Evolutionary conservation across 257 asterid species (phyloP), one percentile per base, ranked within the genome.

Genomic region (Solanum dulcamara): DNA sequence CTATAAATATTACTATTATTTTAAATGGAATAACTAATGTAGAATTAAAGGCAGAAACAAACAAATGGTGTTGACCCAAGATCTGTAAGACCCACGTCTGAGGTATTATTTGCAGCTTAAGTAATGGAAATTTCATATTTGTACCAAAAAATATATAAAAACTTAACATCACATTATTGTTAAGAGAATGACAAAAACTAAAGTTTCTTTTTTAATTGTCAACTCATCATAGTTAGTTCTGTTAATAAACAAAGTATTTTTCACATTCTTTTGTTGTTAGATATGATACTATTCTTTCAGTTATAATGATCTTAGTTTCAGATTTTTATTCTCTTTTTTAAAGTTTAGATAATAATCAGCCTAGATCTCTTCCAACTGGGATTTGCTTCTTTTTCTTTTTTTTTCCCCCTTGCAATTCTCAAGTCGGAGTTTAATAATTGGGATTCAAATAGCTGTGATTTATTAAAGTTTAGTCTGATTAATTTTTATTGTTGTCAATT

Each of bases 81-180:
- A 84, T 88, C 88, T 89, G 91, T 85, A 89, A 32, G 83, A 82
- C 88, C 91, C 92, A 91, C 89, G 93, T 87, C 91, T 90, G 86
- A 87, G 86, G 90, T 87, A 88, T 85, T 79, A 79, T 88, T 80
- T 88, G 90, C 82, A 84, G 84, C 85, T 85, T 84, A 89, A 88
- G 89, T 86, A 64, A 64, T 13, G 72, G 72, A 38, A 28, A 28
- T 28, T 28, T 64, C 68, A 60, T 8, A 60, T 60, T 60, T 60
- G 4, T 60, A 55, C 14, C 68, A 1, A 1, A 59, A 57, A 59
- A 10, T 17, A 10, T 0, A 1, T n/a, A 4, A 59, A n/a, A 59
- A 10, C 1, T 24, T 9, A 30, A 48, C 44, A 72, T 83, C 81
- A 81, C 74, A 84, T 75, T 85, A 85, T 64, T 90, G 84, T 64